Evolutionary conservation across 1,284 basidiomycete species (phyloP).

Genomic region (Ganoderma lingzhi): DNA sequence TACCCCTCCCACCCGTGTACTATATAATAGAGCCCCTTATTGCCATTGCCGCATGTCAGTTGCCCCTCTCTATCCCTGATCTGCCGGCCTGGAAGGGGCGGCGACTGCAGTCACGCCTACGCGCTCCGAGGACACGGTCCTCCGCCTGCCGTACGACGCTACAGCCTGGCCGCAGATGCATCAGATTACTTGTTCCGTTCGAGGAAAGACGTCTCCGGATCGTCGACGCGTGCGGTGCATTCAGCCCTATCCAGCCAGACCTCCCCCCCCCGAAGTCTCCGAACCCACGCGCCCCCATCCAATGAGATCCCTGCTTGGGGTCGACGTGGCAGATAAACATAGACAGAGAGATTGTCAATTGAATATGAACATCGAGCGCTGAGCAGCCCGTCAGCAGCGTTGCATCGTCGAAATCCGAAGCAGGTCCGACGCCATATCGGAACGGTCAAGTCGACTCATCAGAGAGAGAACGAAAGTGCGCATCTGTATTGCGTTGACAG

Average conservation of each 20-base stretch:
- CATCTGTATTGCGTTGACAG: conserved; percentile 11
- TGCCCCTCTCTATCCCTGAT: conserved; percentile 26
- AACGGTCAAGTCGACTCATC: conserved; percentile 10
- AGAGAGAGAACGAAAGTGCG: conserved; percentile 6
- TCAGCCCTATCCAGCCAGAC: conserved; percentile 3
- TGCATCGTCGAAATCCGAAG: background rate
- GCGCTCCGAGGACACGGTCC: conserved; percentile 8
- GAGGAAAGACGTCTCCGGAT: conserved; percentile 26
- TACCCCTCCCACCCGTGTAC: conserved; percentile 32
- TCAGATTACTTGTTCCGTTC: conserved; percentile 11
- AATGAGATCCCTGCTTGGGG: conserved; percentile 25
- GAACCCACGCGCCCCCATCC: conserved; percentile 13
- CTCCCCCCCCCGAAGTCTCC: conserved; percentile 18
- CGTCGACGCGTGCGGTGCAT: conserved; percentile 11
- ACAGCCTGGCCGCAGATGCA: background rate
- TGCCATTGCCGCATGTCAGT: conserved; percentile 30
- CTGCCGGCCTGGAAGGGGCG: conserved; percentile 1
- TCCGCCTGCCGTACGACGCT: conserved; percentile 16
- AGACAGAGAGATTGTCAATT: conserved; percentile 18
- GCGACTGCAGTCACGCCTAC: conserved; percentile 17
- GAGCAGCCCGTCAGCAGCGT: background rate
- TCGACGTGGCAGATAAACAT: conserved; percentile 23
- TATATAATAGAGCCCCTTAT: conserved; percentile 33
- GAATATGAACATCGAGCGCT: background rate
- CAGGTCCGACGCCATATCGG: conserved; percentile 2